phyloP scores from a whole-genome alignment of 2,329 filamentous ascomycete genomes.

The Fusarium pseudograminearum region DNA sequence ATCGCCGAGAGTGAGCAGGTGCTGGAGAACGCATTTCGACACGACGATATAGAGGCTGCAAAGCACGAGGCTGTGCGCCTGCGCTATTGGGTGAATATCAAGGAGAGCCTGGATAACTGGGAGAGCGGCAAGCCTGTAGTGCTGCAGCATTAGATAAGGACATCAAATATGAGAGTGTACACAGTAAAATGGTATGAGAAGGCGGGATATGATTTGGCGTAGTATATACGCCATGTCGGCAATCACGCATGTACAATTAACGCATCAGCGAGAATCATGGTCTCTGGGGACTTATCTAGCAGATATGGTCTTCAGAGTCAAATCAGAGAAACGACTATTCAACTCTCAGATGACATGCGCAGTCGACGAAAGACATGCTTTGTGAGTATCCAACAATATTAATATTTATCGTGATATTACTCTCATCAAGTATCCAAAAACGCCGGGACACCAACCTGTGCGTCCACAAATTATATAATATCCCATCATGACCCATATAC shows the following conservation, averaged over 20 bases:
- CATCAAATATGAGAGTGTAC: background rate
- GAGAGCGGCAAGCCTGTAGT: slow-evolving; percentile 77
- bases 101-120: slow-evolving; percentile 84
- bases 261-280: background rate
- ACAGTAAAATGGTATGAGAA: background rate
- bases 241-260: slow-evolving; percentile 3
- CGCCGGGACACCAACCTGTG: slow-evolving; percentile 22
- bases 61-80: slow-evolving; percentile 79
- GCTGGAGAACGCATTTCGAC: slow-evolving; percentile 73
- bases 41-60: slow-evolving; percentile 74
- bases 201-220: background rate
- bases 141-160: slow-evolving; percentile 60
- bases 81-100: slow-evolving; percentile 92
- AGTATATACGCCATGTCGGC: background rate
- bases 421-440: slow-evolving; percentile 33
- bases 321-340: background rate
- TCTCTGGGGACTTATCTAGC: background rate
- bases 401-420: slow-evolving; percentile 33
- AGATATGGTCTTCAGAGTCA: background rate
- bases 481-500: slow-evolving; percentile 21
- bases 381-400: slow-evolving; percentile 15
- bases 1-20: slow-evolving; percentile 71
- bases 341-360: background rate
- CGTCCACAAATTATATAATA: slow-evolving; percentile 26
- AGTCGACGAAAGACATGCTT: background rate